Percentiles rank a stretch among this genome's conserved stretches.
These are phyloP conservation scores for Dendrocalamus latiflorus DNA, from an alignment of 202 grass and related monocot species.

Conservation along the genomic window DNA sequence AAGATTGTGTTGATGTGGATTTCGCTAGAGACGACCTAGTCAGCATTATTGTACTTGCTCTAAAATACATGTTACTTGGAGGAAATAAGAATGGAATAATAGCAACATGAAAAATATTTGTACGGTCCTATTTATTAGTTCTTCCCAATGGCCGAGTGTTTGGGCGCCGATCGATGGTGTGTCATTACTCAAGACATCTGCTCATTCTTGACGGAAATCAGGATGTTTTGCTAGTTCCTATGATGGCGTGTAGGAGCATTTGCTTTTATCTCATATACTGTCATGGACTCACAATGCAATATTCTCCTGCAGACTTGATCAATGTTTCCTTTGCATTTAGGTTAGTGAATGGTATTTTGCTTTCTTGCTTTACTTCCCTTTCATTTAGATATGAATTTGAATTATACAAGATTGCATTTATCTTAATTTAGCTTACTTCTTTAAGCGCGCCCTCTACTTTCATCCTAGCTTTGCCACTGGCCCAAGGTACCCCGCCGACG, in stretches of 20 bases:
- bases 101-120: not conserved
- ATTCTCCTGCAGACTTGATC: not conserved
- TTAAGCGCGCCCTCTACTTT: no score
- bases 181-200: not conserved
- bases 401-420: no score
- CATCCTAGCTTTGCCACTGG: no score
- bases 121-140: not conserved
- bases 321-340: not conserved
- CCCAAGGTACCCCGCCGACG: no score
- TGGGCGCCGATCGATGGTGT: not conserved
- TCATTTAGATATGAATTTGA: no score
- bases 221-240: not conserved
- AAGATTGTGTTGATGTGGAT: no score
- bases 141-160: not conserved
- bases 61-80: not conserved
- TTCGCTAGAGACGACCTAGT: no score
- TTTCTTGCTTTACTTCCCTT: no score
- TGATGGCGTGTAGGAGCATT: not conserved
- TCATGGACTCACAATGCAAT: not conserved
- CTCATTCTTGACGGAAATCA: not conserved
- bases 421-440: no score
- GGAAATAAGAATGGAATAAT: not conserved
- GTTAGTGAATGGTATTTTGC: not conserved
- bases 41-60: no score
- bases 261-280: not conserved